Conservation (phyloP, 805 yeast species). For the Candida odintsovae region DNA sequence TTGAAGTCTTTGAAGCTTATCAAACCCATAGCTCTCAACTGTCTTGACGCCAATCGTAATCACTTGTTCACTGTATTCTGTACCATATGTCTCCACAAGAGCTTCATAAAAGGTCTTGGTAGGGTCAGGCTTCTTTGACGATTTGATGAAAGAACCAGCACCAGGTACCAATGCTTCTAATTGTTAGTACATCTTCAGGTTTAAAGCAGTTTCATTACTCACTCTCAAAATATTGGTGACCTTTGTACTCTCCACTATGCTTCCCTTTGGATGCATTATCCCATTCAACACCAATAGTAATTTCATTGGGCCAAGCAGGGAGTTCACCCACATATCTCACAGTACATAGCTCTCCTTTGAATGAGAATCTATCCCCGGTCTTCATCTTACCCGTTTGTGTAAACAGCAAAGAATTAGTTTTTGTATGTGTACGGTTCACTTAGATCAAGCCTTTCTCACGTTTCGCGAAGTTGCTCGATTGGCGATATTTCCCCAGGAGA, state of each 20-base stretch:
- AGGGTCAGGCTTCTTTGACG: conserved; percentile 29
- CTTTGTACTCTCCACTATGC: conserved; percentile 57
- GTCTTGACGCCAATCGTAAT: conserved; percentile 49
- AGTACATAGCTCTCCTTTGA: conserved; percentile 51
- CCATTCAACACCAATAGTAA: conserved; percentile 84
- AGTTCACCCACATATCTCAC: conserved; percentile 56
- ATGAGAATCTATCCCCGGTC: conserved; percentile 27
- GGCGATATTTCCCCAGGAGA: too few species aligned
- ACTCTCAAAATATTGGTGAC: conserved; percentile 46
- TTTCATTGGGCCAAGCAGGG: conserved; percentile 52
- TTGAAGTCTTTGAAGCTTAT: conserved; percentile 43
- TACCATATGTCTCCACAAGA: conserved; percentile 42
- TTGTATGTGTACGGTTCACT: too few species aligned
- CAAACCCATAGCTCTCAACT: conserved; percentile 64
- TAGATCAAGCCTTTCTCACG: too few species aligned
- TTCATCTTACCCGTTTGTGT: neutral
- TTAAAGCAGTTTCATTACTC: conserved; percentile 2
- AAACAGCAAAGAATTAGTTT: too few species aligned
- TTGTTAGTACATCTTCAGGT: conserved; percentile 6
- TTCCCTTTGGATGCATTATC: conserved; percentile 67
- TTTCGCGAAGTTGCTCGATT: too few species aligned
- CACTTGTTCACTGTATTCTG: conserved; percentile 25
- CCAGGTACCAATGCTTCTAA: conserved; percentile 8
- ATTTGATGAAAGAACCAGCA: conserved; percentile 63
- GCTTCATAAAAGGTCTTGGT: conserved; percentile 39